Evolutionary conservation across 495 filamentous ascomycete genomes (phyloP).

Genomic region (Daldinia grandis): DNA sequence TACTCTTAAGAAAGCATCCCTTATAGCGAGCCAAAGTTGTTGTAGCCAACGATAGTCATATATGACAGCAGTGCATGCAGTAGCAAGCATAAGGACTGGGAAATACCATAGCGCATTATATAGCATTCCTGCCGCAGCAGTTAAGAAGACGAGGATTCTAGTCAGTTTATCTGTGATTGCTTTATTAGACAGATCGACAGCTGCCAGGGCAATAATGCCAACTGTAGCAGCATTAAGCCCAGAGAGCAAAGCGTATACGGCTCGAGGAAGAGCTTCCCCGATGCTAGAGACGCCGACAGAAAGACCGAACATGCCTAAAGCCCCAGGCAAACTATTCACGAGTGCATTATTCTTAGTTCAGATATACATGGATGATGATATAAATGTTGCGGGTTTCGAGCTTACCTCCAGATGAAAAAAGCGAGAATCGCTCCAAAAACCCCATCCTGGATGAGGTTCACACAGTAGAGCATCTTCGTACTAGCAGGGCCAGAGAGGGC

Average conservation of each 20-base stretch:
- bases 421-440: slow-evolving; percentile 67
- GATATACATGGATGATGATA: not conserved
- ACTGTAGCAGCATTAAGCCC: slow-evolving; percentile 83
- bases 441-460: slow-evolving; percentile 72
- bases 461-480: slow-evolving; percentile 83
- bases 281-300: slow-evolving; percentile 73
- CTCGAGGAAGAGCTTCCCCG: slow-evolving; percentile 64
- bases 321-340: slow-evolving; percentile 70
- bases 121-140: slow-evolving; percentile 72
- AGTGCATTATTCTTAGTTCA: not conserved
- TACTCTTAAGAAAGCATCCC: not conserved
- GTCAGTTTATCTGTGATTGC: slow-evolving; percentile 78
- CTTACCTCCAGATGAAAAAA: slow-evolving; percentile 75
- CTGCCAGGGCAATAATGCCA: slow-evolving; percentile 80
- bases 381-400: not conserved
- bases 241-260: slow-evolving; percentile 78
- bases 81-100: slow-evolving; percentile 70
- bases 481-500: slow-evolving; percentile 77
- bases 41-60: slow-evolving; percentile 69
- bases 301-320: slow-evolving; percentile 78
- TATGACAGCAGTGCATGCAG: slow-evolving; percentile 63
- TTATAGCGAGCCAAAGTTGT: slow-evolving; percentile 29
- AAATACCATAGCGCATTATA: slow-evolving; percentile 89
- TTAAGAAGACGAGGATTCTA: slow-evolving; percentile 73
- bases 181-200: slow-evolving; percentile 76